Percentiles rank a stretch among this genome's conserved stretches.
Conservation (phyloP, 202 grass and related monocot genomes). For the Cymbopogon flexuosus region DNA sequence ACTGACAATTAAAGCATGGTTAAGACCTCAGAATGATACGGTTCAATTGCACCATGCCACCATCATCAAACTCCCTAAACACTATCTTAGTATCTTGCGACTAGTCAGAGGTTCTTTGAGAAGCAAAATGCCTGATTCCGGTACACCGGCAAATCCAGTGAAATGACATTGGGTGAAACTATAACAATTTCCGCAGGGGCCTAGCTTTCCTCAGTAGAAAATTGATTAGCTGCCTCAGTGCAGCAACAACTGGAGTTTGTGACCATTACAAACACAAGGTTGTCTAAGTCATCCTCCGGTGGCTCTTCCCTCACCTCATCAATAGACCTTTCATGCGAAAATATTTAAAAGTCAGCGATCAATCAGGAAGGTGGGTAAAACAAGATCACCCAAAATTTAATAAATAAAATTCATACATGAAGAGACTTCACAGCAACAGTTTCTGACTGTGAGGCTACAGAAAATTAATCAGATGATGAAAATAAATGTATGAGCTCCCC, state of each 20-base stretch:
- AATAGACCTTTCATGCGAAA: not conserved
- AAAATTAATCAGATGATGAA: not conserved
- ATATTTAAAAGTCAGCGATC: no score
- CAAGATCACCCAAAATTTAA: no score
- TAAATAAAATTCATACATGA: not conserved
- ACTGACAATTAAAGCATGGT: not conserved
- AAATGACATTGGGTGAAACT: conserved; percentile 13
- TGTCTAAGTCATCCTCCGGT: conserved; percentile 31
- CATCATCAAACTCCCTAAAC: not conserved
- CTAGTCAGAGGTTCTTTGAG: conserved; percentile 16
- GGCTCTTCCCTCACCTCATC: conserved; percentile 20
- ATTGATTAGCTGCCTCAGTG: conserved; percentile 40
- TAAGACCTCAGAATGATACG: not conserved
- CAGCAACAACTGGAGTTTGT: conserved; percentile 48
- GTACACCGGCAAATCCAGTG: not conserved
- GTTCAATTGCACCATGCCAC: not conserved
- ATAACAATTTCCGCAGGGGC: conserved; percentile 28
- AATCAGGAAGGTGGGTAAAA: no score
- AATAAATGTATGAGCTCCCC: not conserved
- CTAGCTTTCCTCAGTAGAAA: conserved; percentile 44
- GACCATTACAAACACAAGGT: conserved; percentile 54
- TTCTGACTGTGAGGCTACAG: not conserved
- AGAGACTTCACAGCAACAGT: not conserved
- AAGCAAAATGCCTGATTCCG: not conserved
- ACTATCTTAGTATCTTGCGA: conserved; percentile 33